Conservation (phyloP, 257 asterid species). For the Jacaranda mimosifolia region DNA sequence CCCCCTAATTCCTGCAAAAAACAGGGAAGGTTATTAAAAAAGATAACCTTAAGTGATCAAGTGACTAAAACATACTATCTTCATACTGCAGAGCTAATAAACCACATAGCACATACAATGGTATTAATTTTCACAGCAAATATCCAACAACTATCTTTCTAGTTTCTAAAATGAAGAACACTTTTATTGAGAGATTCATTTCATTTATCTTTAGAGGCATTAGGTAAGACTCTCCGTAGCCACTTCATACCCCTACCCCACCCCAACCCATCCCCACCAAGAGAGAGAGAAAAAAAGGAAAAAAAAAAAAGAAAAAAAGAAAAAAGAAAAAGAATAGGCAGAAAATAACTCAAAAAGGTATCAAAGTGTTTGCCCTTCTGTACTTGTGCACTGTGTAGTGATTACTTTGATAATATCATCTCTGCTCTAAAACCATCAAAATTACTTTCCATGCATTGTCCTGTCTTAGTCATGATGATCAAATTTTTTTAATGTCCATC, state of each 20-base stretch:
- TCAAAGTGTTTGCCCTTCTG: background rate
- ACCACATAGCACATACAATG: background rate
- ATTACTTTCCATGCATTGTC: background rate
- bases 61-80: background rate
- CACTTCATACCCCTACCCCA: too few relatives aligned
- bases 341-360: too few relatives aligned
- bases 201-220: constrained; percentile 5
- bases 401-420: background rate
- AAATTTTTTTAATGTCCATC: constrained; percentile 12
- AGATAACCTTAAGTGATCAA: constrained; percentile 20
- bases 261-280: too few relatives aligned
- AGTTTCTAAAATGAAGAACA: background rate
- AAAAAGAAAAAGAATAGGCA: too few relatives aligned
- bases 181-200: background rate
- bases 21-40: background rate
- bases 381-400: background rate
- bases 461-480: constrained; percentile 10
- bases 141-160: constrained; percentile 16
- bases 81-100: constrained; percentile 1
- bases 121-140: constrained; percentile 5
- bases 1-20: constrained; percentile 95
- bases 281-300: too few relatives aligned
- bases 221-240: too few relatives aligned
- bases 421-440: background rate
- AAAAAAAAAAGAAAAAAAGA: too few relatives aligned